These are phyloP conservation scores for Amphibolis antarctica DNA, from an alignment of 106 monocot species.

Conservation along the genomic window DNA sequence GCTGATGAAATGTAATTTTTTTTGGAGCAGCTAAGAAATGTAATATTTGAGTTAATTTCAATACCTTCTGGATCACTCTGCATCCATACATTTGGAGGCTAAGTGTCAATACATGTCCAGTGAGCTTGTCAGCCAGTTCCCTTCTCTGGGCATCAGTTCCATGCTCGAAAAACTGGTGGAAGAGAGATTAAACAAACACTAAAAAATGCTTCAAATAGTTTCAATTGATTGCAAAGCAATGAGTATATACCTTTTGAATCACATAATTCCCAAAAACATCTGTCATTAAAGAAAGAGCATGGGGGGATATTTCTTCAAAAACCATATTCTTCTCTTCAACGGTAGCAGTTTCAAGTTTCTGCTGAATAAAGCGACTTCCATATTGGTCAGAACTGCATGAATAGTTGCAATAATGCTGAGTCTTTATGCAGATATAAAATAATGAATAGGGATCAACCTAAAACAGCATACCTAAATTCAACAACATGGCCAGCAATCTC, in stretches of 20 bases:
- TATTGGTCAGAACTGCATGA: conserved; percentile 57
- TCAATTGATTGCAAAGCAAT: neutral
- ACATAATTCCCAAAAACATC: conserved; percentile 96
- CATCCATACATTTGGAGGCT: conserved; percentile 91
- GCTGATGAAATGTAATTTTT: too few species aligned
- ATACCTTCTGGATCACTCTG: conserved; percentile 75
- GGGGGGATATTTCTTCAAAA: conserved; percentile 57
- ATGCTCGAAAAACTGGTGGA: conserved; percentile 67
- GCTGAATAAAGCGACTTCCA: conserved; percentile 84
- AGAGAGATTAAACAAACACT: neutral
- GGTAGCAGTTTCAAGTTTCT: conserved; percentile 67
- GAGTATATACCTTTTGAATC: conserved; percentile 50
- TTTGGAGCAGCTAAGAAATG: too few species aligned
- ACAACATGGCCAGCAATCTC: conserved; percentile 91
- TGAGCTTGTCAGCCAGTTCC: conserved; percentile 52
- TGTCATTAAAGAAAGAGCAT: conserved; percentile 54
- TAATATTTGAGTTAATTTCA: too few species aligned
- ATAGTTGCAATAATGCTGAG: neutral
- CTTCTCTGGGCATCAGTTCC: conserved; percentile 57
- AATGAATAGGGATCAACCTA: neutral
- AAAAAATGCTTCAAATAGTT: too few species aligned
- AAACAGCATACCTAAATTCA: conserved; percentile 72
- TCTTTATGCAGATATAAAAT: neutral
- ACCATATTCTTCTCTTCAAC: conserved; percentile 65
- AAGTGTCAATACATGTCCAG: conserved; percentile 46